A percentile compares a stretch with the other conserved stretches of the same genome.
These are phyloP conservation scores for Colletotrichum limetticola DNA, from an alignment of 2,329 filamentous ascomycete genomes.

Conservation along the genomic window DNA sequence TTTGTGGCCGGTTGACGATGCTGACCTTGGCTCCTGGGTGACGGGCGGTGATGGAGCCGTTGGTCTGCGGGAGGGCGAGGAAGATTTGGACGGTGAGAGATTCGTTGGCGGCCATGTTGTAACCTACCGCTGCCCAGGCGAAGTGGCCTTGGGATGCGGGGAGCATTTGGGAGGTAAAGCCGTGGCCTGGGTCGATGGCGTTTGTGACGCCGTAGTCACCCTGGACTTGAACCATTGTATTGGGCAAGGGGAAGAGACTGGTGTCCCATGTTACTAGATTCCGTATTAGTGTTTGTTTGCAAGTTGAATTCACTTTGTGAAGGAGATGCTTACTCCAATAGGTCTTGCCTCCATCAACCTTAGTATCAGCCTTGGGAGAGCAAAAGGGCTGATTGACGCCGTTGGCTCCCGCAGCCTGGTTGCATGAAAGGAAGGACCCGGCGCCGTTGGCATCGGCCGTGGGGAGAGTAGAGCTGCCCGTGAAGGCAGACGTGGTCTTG, in stretches of 20 bases:
- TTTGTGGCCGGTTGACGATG: background rate
- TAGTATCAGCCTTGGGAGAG: conserved; percentile 19
- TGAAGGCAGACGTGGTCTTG: conserved; percentile 29
- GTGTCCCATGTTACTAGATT: conserved; percentile 35
- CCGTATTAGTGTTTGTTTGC: conserved; percentile 3
- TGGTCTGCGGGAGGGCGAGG: conserved; percentile 26
- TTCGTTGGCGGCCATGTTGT: conserved; percentile 18
- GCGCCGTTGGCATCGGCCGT: conserved; percentile 31
- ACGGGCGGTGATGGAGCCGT: conserved; percentile 18
- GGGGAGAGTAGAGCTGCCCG: conserved; percentile 20
- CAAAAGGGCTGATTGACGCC: conserved; percentile 34
- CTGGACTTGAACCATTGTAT: conserved; percentile 30
- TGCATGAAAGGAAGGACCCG: conserved; percentile 34
- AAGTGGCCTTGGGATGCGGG: conserved; percentile 33
- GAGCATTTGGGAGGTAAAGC: conserved; percentile 31
- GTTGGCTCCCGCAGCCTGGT: conserved; percentile 23
- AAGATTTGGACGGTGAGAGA: conserved; percentile 26
- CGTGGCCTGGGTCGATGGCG: conserved; percentile 20
- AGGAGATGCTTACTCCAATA: conserved; percentile 30
- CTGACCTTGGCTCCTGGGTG: conserved; percentile 32
- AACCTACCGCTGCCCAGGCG: conserved; percentile 25
- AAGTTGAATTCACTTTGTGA: background rate
- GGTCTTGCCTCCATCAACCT: conserved; percentile 30
- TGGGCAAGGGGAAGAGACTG: conserved; percentile 28
- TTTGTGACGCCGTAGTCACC: conserved; percentile 30